Evolutionary conservation across 2,329 filamentous ascomycete genomes (phyloP), one percentile per base, ranked within the genome.

Genomic region (Fusarium sp.): DNA sequence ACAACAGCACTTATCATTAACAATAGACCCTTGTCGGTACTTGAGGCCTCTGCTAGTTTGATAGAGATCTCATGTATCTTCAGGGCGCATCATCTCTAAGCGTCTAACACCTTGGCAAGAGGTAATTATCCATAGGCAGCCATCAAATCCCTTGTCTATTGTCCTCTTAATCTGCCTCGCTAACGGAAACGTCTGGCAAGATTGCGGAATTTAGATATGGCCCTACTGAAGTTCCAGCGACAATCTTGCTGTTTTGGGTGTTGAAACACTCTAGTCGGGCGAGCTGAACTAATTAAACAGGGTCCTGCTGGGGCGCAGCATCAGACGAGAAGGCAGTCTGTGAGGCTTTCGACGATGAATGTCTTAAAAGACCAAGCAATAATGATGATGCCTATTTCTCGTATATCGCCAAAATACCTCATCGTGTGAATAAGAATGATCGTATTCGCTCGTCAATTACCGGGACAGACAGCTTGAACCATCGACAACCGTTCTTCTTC

Each of bases 181-280:
- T 14, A 3, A 63, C 67, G 67, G 71, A 72, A 73, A 62, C 63
- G 35, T 15, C 12, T 35, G 23, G 10, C 18, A 37, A 33, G 25
- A 33, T 16, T 41, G 70, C 70, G 70, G 70, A 72, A 73, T 69
- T 38, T 25, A n/a, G 25, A 48, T 45, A 37, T 61, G 23, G 19
- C 21, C 59, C 59, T n/a, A 27, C 45, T 38, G 23, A 44, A 27
- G n/a, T 54, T 21, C 46, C 35, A 45, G 31, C 42, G 48, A 49
- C 44, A 64, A 69, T 58, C 60, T 66, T 73, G 59, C 71, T 73
- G 59, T 63, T 70, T 69, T 60, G 56, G 56, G 52, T 11, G 12
- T 37, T 29, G 19, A 55, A 55, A 56, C 57, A 48, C 63, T 61
- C 59, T 48, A 68, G 41, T 39, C 56, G 65, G 54, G 64, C 64